Base-by-base conservation (phyloP, 2,329 filamentous ascomycete genomes). In the Talaromyces marneffei region DNA sequence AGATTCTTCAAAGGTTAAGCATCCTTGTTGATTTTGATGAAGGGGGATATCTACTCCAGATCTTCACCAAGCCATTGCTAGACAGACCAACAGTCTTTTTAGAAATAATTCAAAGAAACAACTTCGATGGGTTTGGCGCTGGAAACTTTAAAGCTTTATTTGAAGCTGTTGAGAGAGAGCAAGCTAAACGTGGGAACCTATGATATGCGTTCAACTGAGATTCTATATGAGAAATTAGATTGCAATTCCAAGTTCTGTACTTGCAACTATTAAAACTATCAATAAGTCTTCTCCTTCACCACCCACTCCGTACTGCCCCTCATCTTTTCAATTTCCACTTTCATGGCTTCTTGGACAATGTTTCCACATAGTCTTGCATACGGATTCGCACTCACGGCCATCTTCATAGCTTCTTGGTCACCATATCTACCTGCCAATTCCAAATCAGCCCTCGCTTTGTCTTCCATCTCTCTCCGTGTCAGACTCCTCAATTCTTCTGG, bases 1-100 rank as follows among this genome's bases (percentile, higher is more conserved):
- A 88, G 50, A 83, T 82, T 25, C 80, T 96, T 52, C 80, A 90
- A 81, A 79, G 80, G 56, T 79, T 95, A 64, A 89, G 91, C 74
- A 93, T 96, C 68, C 78, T 96, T 66, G 91, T 96, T 66, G 92
- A 96, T 76, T 96, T 96, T 68, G 92, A 96, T 68, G 91, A 96
- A 80, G 85, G 84, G 23, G 92, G 92, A 0, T 96, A 96, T 74
- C 75, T 96, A 66, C 68, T 87, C 64, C 84, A 86, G 72, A 80
- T 90, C 42, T 90, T 90, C 75, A 87, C 87, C 40, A 90, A 90
- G 82, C 92, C 92, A 64, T 76, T 96, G 66, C 88, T 95, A 83
- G 91, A 96, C 76, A 85, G 92, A n/a, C 92, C 92, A 29, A 96
- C 91, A 4, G 91, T 96, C 35, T 96, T 96, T 18, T 18, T 48